Evolutionary conservation across 164 flowering plant species (phyloP), one percentile per base, ranked within the genome.

Genomic region (Dillenia turbinata): DNA sequence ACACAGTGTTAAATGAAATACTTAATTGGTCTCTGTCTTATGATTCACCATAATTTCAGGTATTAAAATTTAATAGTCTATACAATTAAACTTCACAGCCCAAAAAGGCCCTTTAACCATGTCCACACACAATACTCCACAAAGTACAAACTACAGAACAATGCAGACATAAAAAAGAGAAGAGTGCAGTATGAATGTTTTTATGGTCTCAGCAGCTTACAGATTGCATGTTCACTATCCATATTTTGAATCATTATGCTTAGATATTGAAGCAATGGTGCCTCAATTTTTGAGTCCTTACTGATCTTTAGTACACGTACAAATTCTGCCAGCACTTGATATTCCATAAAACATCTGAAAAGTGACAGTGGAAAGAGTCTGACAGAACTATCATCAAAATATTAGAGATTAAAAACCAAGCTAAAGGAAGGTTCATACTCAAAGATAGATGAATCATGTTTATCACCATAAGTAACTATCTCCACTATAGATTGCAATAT

Each of bases 211-310:
- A 45, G 56, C 52, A 63, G 66, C 89, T 81, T 78, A 86, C 92
- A 86, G 13, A 81, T 81, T 70, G 92, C 78, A 54, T 82, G 81
- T 26, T 86, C 92, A 64, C 74, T 79, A 16, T 71, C 70, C 78
- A 83, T 59, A 65, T 86, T 86, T 59, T 86, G 92, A 57, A 86
- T 81, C 89, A 86, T 81, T 71, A 86, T 81, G 70, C 87, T 84
- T 16, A 84, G 66, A 70, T 78, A 83, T 69, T 86, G 87, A 66
- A 84, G 87, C 64, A 86, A 60, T 15, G 80, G 76, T 44, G 77
- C 82, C 75, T 81, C 81, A 44, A 86, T 78, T 58, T 76, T 72
- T 64, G 87, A 77, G 57, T 67, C 76, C 64, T 70, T 68, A 65
- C 82, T 77, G 43, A 75, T 79, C 71, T 77, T 81, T 55, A 86